Base-by-base conservation (phyloP, 169 alveolate species). In the Plasmodium chabaudi region DNA sequence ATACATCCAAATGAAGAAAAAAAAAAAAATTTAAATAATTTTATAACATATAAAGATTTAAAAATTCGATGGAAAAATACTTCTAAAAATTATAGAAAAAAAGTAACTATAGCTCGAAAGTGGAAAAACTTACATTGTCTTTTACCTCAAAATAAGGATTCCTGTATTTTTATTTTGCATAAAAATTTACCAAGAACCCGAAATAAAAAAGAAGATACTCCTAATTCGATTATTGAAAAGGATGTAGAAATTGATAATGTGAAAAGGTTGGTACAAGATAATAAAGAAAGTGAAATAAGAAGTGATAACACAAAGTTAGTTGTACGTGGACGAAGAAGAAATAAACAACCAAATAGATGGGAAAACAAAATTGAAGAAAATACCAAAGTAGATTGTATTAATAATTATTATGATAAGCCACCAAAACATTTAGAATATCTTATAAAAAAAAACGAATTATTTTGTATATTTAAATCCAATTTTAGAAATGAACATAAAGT, bases 1-100 rank as follows among this genome's bases (percentile, higher is more conserved):
- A 77, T 95, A 4, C 97, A 95, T 53, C 97, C 97, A 13, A 92
- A 88, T 51, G 92, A 87, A 56, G 96, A 94, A 39, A 92, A 77
- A 13, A 93, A 92, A 75, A 94, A 94, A 79, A 94, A 94, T 19
- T 84, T 94, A 82, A 91, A 94, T 51, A 74, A 77, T 19, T 94
- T 94, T 60, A 94, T 92, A 87, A 94, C 96, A 47, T 94, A 94
- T 49, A 88, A 94, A 65, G 96, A 94, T 70, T 64, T 94, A 56
- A 92, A 88, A 53, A 70, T 94, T 87, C 87, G 96, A 5, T 94
- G 96, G 96, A 92, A 92, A 55, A 84, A 89, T 9, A 92, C 96
- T 2, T 88, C 95, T 3, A 87, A 88, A 63, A 92, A 93, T 60
- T 89, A 94, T 21, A 59, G 93, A 23, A 92, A 92, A 49, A 79